Evolutionary conservation across 192 early-diverging fungal genomes (phyloP).

Genomic region (Martensiomyces pterosporus): DNA sequence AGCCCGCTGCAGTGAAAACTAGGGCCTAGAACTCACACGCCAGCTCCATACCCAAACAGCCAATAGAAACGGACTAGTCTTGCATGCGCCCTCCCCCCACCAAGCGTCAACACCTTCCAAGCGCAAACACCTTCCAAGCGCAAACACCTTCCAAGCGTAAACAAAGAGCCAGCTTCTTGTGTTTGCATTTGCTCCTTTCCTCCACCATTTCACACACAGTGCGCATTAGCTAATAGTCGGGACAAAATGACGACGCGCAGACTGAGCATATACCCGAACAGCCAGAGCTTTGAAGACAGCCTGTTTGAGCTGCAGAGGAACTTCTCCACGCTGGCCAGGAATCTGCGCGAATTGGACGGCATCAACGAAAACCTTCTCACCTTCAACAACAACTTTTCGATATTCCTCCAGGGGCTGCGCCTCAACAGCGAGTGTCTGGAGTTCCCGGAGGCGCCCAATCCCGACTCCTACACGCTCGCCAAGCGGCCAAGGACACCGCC

Average conservation of each 20-base stretch:
- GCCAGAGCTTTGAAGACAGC: conserved; percentile 42
- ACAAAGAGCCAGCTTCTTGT: no score
- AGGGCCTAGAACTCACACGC: no score
- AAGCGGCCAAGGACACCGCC: conserved; percentile 31
- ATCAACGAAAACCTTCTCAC: conserved; percentile 42
- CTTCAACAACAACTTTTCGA: conserved; percentile 47
- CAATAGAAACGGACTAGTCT: no score
- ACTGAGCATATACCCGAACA: conserved; percentile 46
- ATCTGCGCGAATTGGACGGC: conserved; percentile 34
- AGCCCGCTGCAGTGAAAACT: no score
- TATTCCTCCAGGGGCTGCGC: conserved; percentile 38
- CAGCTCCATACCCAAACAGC: no score
- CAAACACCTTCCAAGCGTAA: no score
- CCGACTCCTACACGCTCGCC: conserved; percentile 26
- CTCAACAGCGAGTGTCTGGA: conserved; percentile 45
- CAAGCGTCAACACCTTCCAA: no score
- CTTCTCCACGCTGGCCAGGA: conserved; percentile 25
- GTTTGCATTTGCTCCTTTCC: no score
- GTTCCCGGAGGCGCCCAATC: conserved; percentile 41
- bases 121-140: no score
- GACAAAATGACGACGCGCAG: conserved; percentile 39
- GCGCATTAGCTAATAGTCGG: no score
- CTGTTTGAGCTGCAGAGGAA: conserved; percentile 45
- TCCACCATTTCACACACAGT: no score
- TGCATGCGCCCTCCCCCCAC: no score